phyloP scores from a whole-genome alignment of 805 yeast species.

The Suhomyces vadensis region DNA sequence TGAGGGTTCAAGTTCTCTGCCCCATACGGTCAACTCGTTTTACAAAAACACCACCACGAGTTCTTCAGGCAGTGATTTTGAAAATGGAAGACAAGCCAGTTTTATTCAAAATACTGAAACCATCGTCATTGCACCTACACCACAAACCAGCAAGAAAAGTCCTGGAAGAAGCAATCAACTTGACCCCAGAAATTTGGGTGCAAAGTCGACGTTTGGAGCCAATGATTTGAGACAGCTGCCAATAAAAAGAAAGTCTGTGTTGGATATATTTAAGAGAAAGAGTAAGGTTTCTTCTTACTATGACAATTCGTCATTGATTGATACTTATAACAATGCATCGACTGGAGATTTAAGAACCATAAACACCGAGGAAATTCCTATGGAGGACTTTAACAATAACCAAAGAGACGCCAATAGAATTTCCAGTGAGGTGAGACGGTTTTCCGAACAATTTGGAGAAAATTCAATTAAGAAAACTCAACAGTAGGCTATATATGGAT shows the following conservation, averaged over 20 bases:
- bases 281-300: slow-evolving; percentile 15
- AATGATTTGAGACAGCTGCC: slow-evolving; percentile 4
- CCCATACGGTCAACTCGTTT: not conserved
- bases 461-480: not conserved
- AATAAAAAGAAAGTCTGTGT: slow-evolving; percentile 34
- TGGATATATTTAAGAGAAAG: slow-evolving; percentile 36
- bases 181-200: not conserved
- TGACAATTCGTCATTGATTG: slow-evolving; percentile 36
- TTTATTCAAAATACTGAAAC: not conserved
- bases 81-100: not conserved
- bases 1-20: not conserved
- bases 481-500: not conserved
- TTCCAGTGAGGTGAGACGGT: slow-evolving; percentile 18
- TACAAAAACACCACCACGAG: slow-evolving; percentile 8
- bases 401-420: slow-evolving; percentile 24
- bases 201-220: not conserved
- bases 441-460: slow-evolving; percentile 1
- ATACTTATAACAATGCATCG: slow-evolving; percentile 27
- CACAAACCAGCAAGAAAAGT: not conserved
- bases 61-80: slow-evolving; percentile 10
- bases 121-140: not conserved
- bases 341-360: slow-evolving; percentile 37
- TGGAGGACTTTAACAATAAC: slow-evolving; percentile 41
- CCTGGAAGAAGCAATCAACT: not conserved
- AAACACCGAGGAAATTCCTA: slow-evolving; percentile 52